Evolutionary conservation across 352 stramenopile genomes (phyloP).

Genomic region (Halophytophthora batemanensis): DNA sequence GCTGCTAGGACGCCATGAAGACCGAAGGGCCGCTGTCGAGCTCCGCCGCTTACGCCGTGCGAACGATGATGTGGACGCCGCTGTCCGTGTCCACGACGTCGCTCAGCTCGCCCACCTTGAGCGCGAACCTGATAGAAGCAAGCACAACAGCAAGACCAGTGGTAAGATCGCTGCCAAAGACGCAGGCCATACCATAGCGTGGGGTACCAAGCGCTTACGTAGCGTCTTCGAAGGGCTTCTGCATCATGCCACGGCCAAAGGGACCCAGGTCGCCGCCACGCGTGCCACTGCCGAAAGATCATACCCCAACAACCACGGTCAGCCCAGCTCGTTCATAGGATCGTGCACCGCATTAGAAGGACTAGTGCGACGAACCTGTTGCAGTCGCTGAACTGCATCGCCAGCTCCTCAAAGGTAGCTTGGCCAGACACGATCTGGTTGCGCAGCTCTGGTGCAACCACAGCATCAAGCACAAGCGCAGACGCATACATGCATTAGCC

Average conservation of each 20-base stretch:
- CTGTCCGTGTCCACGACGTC: constrained; percentile 95
- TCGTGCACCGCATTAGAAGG: not conserved
- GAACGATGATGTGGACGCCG: constrained; percentile 96
- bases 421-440: constrained; percentile 77
- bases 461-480: not conserved
- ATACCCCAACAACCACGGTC: not conserved
- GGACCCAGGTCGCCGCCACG: constrained; percentile 89
- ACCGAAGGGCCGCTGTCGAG: too few species aligned
- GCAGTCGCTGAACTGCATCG: constrained; percentile 83
- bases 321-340: not conserved
- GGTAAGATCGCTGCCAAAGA: not conserved
- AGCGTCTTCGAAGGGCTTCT: constrained; percentile 91
- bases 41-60: constrained; percentile 57
- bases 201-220: constrained; percentile 26
- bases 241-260: constrained; percentile 88
- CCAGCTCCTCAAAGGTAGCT: constrained; percentile 76
- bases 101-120: constrained; percentile 92
- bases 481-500: not conserved
- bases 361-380: constrained; percentile 32
- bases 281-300: constrained; percentile 35
- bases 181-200: not conserved
- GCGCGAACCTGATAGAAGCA: constrained; percentile 59
- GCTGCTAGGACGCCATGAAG: too few species aligned
- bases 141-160: not conserved
- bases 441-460: constrained; percentile 45